These are phyloP conservation scores for Calophaca sinica DNA, from an alignment of 306 rosid genomes.

Conservation along the genomic window DNA sequence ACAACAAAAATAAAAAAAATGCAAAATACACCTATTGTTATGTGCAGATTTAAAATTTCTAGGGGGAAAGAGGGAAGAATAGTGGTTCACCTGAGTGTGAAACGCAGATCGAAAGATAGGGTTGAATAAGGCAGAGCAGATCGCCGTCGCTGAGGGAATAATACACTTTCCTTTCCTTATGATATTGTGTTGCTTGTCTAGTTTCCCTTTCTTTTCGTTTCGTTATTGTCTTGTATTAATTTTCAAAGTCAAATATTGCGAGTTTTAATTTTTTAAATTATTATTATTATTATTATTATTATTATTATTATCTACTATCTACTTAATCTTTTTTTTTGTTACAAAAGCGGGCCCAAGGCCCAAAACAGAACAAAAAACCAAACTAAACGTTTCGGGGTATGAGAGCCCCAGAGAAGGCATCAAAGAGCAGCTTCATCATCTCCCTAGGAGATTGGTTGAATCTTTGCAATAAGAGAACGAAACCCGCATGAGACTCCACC, in stretches of 20 bases:
- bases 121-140: constrained; percentile 16
- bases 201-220: neutral
- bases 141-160: constrained; percentile 22
- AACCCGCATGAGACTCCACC: no score
- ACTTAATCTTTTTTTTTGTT: no score
- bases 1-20: neutral
- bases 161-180: neutral
- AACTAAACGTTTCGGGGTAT: no score
- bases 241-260: neutral
- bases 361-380: no score
- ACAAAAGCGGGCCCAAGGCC: no score
- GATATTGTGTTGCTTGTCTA: neutral
- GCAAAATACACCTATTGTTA: neutral
- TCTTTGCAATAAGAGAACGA: no score
- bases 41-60: neutral
- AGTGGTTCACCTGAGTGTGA: neutral
- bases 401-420: no score
- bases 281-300: no score
- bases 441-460: no score
- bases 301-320: no score
- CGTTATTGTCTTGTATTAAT: neutral
- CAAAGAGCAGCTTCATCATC: no score
- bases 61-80: neutral
- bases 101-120: constrained; percentile 25
- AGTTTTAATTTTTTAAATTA: no score